phyloP scores from a whole-genome alignment of 129 eudicot genomes.

The Glebionis coronaria region DNA sequence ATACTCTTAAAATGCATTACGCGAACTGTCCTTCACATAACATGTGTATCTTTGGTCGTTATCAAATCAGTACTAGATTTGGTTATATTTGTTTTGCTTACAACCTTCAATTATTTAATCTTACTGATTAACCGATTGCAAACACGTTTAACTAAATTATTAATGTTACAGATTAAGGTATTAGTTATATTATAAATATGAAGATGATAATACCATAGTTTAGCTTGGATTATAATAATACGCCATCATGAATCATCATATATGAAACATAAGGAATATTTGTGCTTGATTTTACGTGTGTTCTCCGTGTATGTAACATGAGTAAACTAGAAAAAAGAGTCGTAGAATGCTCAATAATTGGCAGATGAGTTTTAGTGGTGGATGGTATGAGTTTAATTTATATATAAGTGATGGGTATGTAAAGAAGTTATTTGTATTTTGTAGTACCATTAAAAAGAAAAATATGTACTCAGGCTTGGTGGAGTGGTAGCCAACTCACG shows the following conservation, averaged over 20 bases:
- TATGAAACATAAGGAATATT: conserved; percentile 4
- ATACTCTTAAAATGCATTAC: too few species aligned
- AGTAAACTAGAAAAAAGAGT: too few species aligned
- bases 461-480: too few species aligned
- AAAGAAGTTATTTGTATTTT: not conserved
- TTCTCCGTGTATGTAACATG: conserved; percentile 6
- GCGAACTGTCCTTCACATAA: too few species aligned
- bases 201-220: not conserved
- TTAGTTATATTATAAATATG: not conserved
- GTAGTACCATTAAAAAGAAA: too few species aligned
- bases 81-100: too few species aligned
- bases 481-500: too few species aligned
- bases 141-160: not conserved
- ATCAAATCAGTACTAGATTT: too few species aligned
- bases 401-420: not conserved
- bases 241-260: not conserved
- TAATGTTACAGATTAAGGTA: too few species aligned
- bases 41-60: too few species aligned
- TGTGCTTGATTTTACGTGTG: conserved; percentile 5
- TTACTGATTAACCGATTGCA: not conserved
- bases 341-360: too few species aligned
- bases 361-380: conserved; percentile 1
- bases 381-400: not conserved
- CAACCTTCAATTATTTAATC: too few species aligned
- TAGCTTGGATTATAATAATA: not conserved